Conservation (phyloP, 352 stramenopile species). For the Nothophytophthora sp. region DNA sequence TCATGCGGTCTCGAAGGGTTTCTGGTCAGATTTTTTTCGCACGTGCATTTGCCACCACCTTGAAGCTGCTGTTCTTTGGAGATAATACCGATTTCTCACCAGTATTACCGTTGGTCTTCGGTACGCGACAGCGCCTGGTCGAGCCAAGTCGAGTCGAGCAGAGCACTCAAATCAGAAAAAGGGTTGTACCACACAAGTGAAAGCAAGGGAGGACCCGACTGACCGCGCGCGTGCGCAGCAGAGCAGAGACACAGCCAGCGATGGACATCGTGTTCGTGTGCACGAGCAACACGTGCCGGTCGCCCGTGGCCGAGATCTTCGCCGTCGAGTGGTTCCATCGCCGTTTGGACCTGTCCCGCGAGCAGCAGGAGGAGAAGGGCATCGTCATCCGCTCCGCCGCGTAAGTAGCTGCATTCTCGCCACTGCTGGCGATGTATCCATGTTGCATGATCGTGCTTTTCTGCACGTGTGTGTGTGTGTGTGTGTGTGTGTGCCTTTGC, state of each 20-base stretch:
- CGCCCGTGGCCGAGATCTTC: constrained; percentile 73
- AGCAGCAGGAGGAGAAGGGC: constrained; percentile 68
- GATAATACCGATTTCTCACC: too few species aligned
- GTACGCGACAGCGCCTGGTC: too few species aligned
- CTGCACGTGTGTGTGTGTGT: not conserved
- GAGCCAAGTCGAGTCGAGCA: too few species aligned
- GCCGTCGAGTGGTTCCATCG: constrained; percentile 80
- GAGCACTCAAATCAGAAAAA: constrained; percentile 20
- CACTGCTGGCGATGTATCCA: too few species aligned
- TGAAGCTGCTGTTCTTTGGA: too few species aligned
- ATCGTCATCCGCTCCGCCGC: constrained; percentile 71
- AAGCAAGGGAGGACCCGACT: not conserved
- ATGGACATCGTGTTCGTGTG: constrained; percentile 88
- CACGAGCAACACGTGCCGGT: constrained; percentile 86
- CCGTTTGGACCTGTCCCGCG: constrained; percentile 61
- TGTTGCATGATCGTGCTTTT: constrained; percentile 1
- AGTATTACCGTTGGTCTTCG: too few species aligned
- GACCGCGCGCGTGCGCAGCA: not conserved
- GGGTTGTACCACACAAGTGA: constrained; percentile 2
- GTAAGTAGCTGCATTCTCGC: constrained; percentile 47
- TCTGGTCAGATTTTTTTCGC: too few species aligned
- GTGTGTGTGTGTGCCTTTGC: too few species aligned
- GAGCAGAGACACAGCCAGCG: not conserved
- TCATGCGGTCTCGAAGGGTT: too few species aligned
- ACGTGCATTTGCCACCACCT: too few species aligned